Evolutionary conservation across 225 moss, liverwort and hornwort genomes (phyloP), one percentile per base, ranked within the genome.

Genomic region (Polytrichum formosum): DNA sequence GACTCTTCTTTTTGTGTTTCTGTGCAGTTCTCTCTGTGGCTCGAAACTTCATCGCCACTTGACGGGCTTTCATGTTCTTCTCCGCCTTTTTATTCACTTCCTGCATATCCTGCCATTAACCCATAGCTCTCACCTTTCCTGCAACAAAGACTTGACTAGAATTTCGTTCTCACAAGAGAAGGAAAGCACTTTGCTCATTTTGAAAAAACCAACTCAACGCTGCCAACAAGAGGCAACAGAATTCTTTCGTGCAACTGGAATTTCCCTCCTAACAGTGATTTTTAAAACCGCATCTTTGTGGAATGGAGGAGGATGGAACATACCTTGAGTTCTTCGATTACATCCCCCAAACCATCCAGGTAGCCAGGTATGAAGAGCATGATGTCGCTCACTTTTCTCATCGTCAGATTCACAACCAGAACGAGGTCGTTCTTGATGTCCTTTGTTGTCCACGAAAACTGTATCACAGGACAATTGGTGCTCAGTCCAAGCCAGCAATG

Each of bases 361-460:
- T 84, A 84, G 58, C 67, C 79, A 17, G 79, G 79, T 58, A 82
- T 67, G 30, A 82, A 28, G n/a, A 66, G 81, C 79, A 66, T 73
- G 28, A 80, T 64, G 71, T 65, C 63, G 58, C 56, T 65, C 35
- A 77, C 79, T 68, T 70, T 79, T 17, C 31, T 20, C n/a, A 87
- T 67, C 26, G 16, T 55, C 55, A 87, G 76, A 17, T 64, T 55
- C 56, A 77, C 77, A 56, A 74, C 65, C 27, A 82, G 65, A 29
- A 75, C 74, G 5, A 63, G 9, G 30, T 77, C 70, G 26, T 72
- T 74, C 66, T 72, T 73, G 70, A 68, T 62, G 53, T 71, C 74
- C 72, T 54, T 56, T 65, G 77, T 79, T 33, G 75, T 82, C 84
- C 87, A 88, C 8, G 87, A 84, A 25, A 88, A 77, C 84, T 88